Evolutionary conservation across 2,329 filamentous ascomycete genomes (phyloP).

Genomic region (Clonostachys rosea): DNA sequence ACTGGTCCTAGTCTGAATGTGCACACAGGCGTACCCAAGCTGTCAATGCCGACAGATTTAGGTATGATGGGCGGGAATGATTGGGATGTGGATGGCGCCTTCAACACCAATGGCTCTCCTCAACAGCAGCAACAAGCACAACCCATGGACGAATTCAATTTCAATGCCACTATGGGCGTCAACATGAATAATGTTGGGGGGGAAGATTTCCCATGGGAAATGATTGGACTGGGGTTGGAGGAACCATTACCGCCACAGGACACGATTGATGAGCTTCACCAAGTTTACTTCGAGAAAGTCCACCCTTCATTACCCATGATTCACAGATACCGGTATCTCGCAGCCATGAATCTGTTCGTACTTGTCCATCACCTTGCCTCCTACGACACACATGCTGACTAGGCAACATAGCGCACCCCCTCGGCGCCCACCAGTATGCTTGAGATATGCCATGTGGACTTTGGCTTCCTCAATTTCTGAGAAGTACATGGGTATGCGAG

Average conservation of each 20-base stretch:
- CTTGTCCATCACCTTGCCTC: background rate
- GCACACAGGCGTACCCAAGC: background rate
- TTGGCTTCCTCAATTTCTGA: constrained; percentile 81
- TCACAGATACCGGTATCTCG: constrained; percentile 80
- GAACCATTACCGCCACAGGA: constrained; percentile 55
- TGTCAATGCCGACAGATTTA: constrained; percentile 11
- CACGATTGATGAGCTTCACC: constrained; percentile 79
- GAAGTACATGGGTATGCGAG: constrained; percentile 73
- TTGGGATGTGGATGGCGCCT: constrained; percentile 49
- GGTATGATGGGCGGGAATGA: constrained; percentile 16
- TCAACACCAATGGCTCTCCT: constrained; percentile 21
- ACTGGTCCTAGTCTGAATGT: constrained; percentile 5
- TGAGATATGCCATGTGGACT: constrained; percentile 97
- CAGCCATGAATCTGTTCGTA: constrained; percentile 75
- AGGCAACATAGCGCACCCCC: constrained; percentile 56
- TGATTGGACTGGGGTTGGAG: constrained; percentile 55
- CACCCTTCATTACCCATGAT: constrained; percentile 85
- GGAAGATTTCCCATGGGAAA: constrained; percentile 72
- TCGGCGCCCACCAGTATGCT: constrained; percentile 78
- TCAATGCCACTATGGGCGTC: constrained; percentile 42
- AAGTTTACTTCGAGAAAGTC: constrained; percentile 86
- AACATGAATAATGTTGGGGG: constrained; percentile 43
- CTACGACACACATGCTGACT: constrained; percentile 4
- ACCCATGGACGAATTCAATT: constrained; percentile 53
- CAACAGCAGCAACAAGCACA: constrained; percentile 30